Conservation (phyloP, 495 filamentous ascomycete species). For the Astrothelium subdiscretum region DNA sequence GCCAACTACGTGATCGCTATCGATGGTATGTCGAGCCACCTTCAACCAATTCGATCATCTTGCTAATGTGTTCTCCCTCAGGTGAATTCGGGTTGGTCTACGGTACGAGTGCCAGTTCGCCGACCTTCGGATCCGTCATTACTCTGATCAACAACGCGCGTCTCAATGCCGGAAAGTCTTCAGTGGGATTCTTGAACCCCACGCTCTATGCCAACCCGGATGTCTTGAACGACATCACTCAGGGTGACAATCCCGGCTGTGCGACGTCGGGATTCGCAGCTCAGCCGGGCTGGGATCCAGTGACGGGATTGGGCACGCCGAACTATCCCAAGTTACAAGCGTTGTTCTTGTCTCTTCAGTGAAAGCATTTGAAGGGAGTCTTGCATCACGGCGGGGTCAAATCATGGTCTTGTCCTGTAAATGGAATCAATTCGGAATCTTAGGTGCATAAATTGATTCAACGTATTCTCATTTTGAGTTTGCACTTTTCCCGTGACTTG, state of each 20-base stretch:
- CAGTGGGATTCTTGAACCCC: slow-evolving; percentile 9
- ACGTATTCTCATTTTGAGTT: background rate
- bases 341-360: slow-evolving; percentile 2
- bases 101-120: slow-evolving; percentile 5
- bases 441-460: background rate
- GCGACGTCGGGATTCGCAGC: slow-evolving; percentile 5
- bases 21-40: no score
- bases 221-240: slow-evolving; percentile 8
- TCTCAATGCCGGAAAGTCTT: slow-evolving; percentile 2
- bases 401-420: background rate
- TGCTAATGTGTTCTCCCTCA: no score
- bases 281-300: slow-evolving; percentile 13
- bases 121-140: slow-evolving; percentile 6
- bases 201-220: slow-evolving; percentile 5
- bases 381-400: background rate
- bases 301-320: slow-evolving; percentile 10
- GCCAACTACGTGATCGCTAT: slow-evolving; percentile 1
- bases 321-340: slow-evolving; percentile 10
- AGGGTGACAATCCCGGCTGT: slow-evolving; percentile 8
- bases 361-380: background rate
- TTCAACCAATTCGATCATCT: no score
- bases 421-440: background rate
- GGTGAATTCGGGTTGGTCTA: background rate
- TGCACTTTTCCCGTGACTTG: background rate
- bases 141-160: slow-evolving; percentile 8